Base-by-base conservation (phyloP, 805 yeast species). In the Scheffersomyces amazonensis region DNA sequence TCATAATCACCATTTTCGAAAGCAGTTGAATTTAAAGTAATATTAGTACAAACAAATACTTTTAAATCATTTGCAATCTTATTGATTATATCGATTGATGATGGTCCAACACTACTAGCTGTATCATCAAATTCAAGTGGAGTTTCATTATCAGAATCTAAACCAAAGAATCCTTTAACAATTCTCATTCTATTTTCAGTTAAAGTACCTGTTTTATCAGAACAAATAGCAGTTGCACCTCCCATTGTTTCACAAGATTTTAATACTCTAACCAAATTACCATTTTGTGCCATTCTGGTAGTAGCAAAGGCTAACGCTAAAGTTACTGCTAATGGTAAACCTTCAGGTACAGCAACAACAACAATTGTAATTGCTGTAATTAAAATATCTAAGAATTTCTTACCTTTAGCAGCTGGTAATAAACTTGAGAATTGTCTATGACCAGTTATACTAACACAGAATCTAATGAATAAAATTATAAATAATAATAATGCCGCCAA, bases 301-400 rank as follows among this genome's bases (percentile, higher is more conserved):
- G 99, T 93, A 2, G 99, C 99, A 69, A 93, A 93, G 0, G 99
- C 99, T 48, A 93, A 71, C 0, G 99, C 96, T 33, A 93, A 72
- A 1, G 99, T 93, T 13, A 93, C 99, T 2, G 99, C 99, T 40
- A 93, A 71, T 1, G 99, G 99, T 40, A 93, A 75, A 44, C 99
- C 99, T 65, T 93, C 99, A 3, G 99, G 99, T n/a, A 93, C 96
- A 0, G 99, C 99, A 35, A 93, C 99, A 12, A 91, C 99, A 20
- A 93, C 81, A 50, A 93, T 76, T 0, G 99, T 89, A 43, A 93
- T 85, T 1, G 98, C 84, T 17, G 93, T 87, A 53, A 93, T 93
- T 43, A 93, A 71, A 40, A 91, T 86, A 52, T 87, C 83, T 67
- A 93, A 69, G 50, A 90, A 90, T 48, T 75, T 76, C 39, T 87